phyloP scores from a whole-genome alignment of 2,329 filamentous ascomycete species.

The Aureobasidium mangrovei region DNA sequence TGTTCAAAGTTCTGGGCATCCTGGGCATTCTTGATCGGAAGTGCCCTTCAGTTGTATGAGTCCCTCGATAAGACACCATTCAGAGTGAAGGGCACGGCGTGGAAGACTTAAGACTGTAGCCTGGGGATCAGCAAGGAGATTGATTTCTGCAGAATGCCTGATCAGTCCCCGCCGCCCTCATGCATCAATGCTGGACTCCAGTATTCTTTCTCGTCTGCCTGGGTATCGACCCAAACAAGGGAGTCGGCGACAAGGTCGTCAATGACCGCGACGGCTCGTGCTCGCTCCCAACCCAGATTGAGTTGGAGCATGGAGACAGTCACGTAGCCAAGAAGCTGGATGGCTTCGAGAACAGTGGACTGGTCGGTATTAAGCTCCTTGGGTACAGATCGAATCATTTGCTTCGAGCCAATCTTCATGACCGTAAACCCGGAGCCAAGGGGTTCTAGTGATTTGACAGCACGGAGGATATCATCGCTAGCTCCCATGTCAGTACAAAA shows the following conservation, averaged over 20 bases:
- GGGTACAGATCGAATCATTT: constrained; percentile 85
- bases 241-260: constrained; percentile 84
- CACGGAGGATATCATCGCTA: constrained; percentile 80
- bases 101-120: not conserved
- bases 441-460: constrained; percentile 77
- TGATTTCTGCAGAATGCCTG: not conserved
- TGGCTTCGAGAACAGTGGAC: constrained; percentile 81
- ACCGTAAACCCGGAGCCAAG: constrained; percentile 83
- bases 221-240: constrained; percentile 88
- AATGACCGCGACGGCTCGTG: constrained; percentile 78
- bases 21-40: constrained; percentile 25
- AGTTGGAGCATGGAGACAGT: constrained; percentile 79
- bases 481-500: not conserved
- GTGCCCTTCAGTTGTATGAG: constrained; percentile 25
- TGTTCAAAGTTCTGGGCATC: constrained; percentile 23
- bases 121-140: too few species aligned
- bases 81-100: constrained; percentile 14
- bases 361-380: constrained; percentile 95
- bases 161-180: constrained; percentile 17
- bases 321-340: constrained; percentile 82
- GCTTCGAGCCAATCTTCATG: constrained; percentile 70
- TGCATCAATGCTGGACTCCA: constrained; percentile 75
- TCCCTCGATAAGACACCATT: constrained; percentile 23
- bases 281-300: constrained; percentile 78
- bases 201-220: constrained; percentile 81